Conservation (phyloP, 768 basidiomycete genomes). For the Boletus rufocinnamomeus region DNA sequence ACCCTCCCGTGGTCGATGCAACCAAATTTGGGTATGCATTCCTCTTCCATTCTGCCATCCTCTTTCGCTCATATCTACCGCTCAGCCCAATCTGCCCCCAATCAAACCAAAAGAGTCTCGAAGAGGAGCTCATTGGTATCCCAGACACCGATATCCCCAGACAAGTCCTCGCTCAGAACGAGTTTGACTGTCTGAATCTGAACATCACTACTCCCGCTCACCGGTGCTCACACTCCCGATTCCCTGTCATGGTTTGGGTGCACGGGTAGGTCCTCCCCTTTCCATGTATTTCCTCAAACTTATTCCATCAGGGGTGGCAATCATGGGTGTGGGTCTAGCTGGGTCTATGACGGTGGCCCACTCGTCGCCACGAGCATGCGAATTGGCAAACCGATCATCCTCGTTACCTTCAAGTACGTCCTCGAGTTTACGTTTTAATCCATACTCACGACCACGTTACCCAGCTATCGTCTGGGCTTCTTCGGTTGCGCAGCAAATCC, state of each 20-base stretch:
- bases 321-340: conserved; percentile 71
- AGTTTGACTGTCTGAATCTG: conserved; percentile 79
- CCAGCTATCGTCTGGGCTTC: conserved; percentile 74
- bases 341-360: conserved; percentile 75
- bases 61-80: conserved; percentile 5
- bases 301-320: conserved; percentile 59
- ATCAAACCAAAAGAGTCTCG: conserved; percentile 46
- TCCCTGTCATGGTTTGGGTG: conserved; percentile 86
- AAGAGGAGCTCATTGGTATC: conserved; percentile 65
- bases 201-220: conserved; percentile 77
- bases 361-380: conserved; percentile 69
- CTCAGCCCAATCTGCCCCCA: conserved; percentile 78
- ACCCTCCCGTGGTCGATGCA: conserved; percentile 61
- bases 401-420: conserved; percentile 76
- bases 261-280: conserved; percentile 60
- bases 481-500: conserved; percentile 75
- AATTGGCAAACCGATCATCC: conserved; percentile 62
- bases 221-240: conserved; percentile 48
- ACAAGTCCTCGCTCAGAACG: conserved; percentile 62
- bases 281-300: conserved; percentile 19
- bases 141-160: conserved; percentile 52
- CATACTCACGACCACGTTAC: conserved; percentile 12
- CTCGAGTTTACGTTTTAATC: conserved; percentile 19
- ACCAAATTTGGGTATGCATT: conserved; percentile 61
- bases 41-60: conserved; percentile 10